phyloP scores from a whole-genome alignment of 225 moss, liverwort and hornwort species.

The Sphagnum contortum region DNA sequence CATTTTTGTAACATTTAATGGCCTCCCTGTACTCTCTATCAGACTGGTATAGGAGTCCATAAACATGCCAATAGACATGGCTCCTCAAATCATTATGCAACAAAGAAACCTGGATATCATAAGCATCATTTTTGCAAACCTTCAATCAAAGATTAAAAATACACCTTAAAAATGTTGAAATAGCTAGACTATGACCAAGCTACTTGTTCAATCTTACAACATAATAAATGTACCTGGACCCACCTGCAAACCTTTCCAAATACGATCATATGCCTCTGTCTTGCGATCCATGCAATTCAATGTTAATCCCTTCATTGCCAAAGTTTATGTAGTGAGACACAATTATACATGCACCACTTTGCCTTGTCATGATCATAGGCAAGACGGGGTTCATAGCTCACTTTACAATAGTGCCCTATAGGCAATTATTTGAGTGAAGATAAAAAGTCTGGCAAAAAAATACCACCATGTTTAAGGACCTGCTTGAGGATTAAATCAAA shows the following conservation, averaged over 20 bases:
- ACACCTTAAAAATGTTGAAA: no score
- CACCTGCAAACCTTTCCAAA: slow-evolving; percentile 86
- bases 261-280: slow-evolving; percentile 86
- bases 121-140: not conserved
- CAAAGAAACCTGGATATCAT: not conserved
- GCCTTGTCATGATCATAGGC: no score
- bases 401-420: no score
- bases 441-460: not conserved
- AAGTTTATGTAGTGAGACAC: slow-evolving; percentile 43
- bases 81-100: slow-evolving; percentile 86
- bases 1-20: slow-evolving; percentile 88
- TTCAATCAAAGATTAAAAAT: not conserved
- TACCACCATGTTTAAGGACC: slow-evolving; percentile 95
- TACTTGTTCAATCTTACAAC: no score
- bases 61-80: slow-evolving; percentile 99
- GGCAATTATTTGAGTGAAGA: not conserved
- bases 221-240: not conserved
- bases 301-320: slow-evolving; percentile 99
- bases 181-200: no score
- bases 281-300: slow-evolving; percentile 96
- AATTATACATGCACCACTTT: no score
- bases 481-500: slow-evolving; percentile 87
- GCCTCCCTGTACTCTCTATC: slow-evolving; percentile 98
- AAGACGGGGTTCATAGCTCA: no score
- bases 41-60: slow-evolving; percentile 90